Evolutionary conservation across 2,329 filamentous ascomycete genomes (phyloP), one percentile per base, ranked within the genome.

Genomic region (Tolypocladium ovalisporum): DNA sequence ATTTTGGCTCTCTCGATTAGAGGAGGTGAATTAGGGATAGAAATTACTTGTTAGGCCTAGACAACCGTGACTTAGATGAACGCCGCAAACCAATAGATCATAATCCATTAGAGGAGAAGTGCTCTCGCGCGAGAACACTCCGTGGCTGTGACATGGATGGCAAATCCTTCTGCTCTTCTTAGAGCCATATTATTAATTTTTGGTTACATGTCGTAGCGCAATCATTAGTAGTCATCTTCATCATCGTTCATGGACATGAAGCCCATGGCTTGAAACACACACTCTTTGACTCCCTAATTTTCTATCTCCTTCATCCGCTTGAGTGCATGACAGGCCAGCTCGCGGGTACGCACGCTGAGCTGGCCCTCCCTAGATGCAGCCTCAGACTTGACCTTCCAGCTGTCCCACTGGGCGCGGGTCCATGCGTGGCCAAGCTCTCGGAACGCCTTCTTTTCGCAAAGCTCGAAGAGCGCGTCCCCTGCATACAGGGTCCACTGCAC

Each of bases 1-100:
- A 3, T 71, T 71, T 57, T 74, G 71, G 71, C 47, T 65, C 42
- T 42, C 51, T 13, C 62, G 62, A 34, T 56, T 71, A 40, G 55
- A 58, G 34, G 42, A 19, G 3, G 34, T 42, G 10, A 47, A 47
- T 13, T 22, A 13, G 32, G 29, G n/a, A 24, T 54, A 37, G 29
- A 34, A 19, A 19, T 22, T 35, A 3, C 29, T 51, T 51, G 47
- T 34, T 51, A 29, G 47, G 29, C 47, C 47, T 13, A 10, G 17
- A 4, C 32, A 29, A 34, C 29, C 7, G 19, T 29, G 47, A 51
- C 29, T 22, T 1, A 15, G 7, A 12, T 19, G 27, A n/a, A 3
- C 27, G 3, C 44, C 47, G 34, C 12, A 22, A 29, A 52, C 29
- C 29, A 52, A 9, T 9, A 34, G 32, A 9, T 34, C 32, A 34